Base-by-base conservation (phyloP, 805 yeast genomes). In the Scheffersomyces coipomensis region DNA sequence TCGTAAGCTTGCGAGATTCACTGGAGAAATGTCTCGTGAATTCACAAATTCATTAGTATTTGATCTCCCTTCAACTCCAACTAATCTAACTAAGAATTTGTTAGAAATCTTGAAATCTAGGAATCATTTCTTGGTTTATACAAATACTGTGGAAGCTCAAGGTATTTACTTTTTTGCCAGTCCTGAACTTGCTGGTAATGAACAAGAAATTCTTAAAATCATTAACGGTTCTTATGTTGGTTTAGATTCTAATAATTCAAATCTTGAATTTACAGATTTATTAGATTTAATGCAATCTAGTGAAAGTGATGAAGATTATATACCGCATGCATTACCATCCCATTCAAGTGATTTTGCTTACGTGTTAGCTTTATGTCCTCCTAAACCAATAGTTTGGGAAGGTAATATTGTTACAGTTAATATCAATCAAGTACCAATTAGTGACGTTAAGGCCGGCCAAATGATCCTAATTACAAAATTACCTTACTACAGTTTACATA, bases 381-480 rank as follows among this genome's bases (percentile, higher is more conserved):
- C 83, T 2, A 87, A 87, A 51, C 95, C 97, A 0, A 75, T 90
- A 61, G 79, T 86, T 35, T 91, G 98, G 98, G 89, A 85, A 44
- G 97, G 97, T 4, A 73, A 78, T 13, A 81, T 85, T 46, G 73
- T 82, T 27, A 75, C 80, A 31, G 57, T 86, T 5, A 69, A 72
- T 11, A 58, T 78, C 11, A 72, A 66, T 9, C 53, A 61, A 2
- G 64, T 75, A 3, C 77, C 81, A 0, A 62, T 75, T 3, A 68
- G 78, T 18, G 83, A 81, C 40, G 66, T 85, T n/a, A 76, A 73
- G 43, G 78, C 77, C 9, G 93, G 95, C 2, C 79, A 81, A 39
- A 73, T 85, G 47, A 55, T 87, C 21, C 60, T 88, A 37, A 75
- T 88, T 1, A 73, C 87, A 0, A 87, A 81, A 43, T 85, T 90